Evolutionary conservation across 1,139 yeast species (phyloP), one percentile per base, ranked within the genome.

Genomic region (Hansenula sp.): DNA sequence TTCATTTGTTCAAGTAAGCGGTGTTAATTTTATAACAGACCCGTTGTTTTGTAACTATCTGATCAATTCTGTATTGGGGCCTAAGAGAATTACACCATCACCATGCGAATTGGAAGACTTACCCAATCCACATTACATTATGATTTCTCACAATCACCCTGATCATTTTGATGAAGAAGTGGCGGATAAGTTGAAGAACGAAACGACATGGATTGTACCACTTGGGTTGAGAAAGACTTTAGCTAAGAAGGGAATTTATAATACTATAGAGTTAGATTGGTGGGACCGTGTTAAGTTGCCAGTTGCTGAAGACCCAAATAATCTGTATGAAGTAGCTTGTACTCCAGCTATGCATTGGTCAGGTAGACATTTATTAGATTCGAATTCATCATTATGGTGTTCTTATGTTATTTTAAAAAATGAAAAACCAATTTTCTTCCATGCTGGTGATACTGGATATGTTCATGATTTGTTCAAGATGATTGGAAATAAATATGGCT

Each of bases 261-360:
- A 70, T 42, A 72, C 74, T 7, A 69, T 81, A 2, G 97, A 91
- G 61, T 70, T 91, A 79, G 84, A 86, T 54, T 91, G 98, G 98
- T 91, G 98, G 98, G 91, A 90, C 44, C 70, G 75, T 16, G 61
- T 76, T 3, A 69, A 75, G 7, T 58, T 84, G 40, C 67, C 66
- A 16, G 58, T 62, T 9, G 62, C 66, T 3, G 44, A 47, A 13
- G 55, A 50, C 40, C 54, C 57, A 55, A 65, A 69, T 2, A 83
- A 79, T 46, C 69, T 74, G 19, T 89, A 85, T 69, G 91, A 87
- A 53, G 70, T 91, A 29, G 90, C 88, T 1, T 88, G 97, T 63
- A 77, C 94, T 0, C 98, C 98, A 0, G 89, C 97, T 0, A 91
- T 91, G 97, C 98, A 91, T 65, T 91, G 98, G 98, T 86, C 96